A percentile compares a stretch with the other conserved stretches of the same genome.
These are phyloP conservation scores for Magnusiomyces suaveolens DNA, from an alignment of 1,139 yeast species.

Conservation along the genomic window DNA sequence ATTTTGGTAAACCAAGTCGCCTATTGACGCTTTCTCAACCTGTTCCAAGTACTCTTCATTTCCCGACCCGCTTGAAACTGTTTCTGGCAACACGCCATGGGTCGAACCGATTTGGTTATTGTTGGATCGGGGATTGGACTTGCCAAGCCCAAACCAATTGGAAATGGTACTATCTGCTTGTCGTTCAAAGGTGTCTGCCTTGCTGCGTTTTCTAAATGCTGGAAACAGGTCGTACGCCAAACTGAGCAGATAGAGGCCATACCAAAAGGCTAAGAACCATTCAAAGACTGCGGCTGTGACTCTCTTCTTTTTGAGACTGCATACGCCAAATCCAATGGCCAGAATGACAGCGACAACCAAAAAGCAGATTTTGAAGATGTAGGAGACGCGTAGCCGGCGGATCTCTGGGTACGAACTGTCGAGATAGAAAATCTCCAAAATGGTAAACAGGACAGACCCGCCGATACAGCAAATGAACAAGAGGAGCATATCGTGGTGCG, in stretches of 20 bases:
- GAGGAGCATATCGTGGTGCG: slow-evolving; percentile 62
- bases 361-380: slow-evolving; percentile 53
- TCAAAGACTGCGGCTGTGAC: slow-evolving; percentile 57
- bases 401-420: slow-evolving; percentile 43
- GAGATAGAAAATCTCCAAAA: slow-evolving; percentile 51
- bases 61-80: slow-evolving; percentile 17
- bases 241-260: slow-evolving; percentile 57
- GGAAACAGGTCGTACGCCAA: slow-evolving; percentile 67
- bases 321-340: slow-evolving; percentile 59
- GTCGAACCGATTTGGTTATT: slow-evolving; percentile 10
- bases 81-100: too few species aligned
- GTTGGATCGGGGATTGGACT: slow-evolving; percentile 6
- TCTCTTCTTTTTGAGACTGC: slow-evolving; percentile 34
- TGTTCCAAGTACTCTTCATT: neutral
- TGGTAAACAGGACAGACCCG: slow-evolving; percentile 51
- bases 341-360: slow-evolving; percentile 54
- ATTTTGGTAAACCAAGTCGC: slow-evolving; percentile 2
- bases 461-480: slow-evolving; percentile 67
- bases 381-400: slow-evolving; percentile 36
- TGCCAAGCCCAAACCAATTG: neutral
- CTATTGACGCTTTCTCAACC: neutral
- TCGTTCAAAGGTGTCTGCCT: slow-evolving; percentile 17
- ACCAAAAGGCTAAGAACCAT: slow-evolving; percentile 79
- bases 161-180: slow-evolving; percentile 10
- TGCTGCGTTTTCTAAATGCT: slow-evolving; percentile 35